Evolutionary conservation across 2,329 filamentous ascomycete species (phyloP), one percentile per base, ranked within the genome.

Genomic region (Zalaria obscura): DNA sequence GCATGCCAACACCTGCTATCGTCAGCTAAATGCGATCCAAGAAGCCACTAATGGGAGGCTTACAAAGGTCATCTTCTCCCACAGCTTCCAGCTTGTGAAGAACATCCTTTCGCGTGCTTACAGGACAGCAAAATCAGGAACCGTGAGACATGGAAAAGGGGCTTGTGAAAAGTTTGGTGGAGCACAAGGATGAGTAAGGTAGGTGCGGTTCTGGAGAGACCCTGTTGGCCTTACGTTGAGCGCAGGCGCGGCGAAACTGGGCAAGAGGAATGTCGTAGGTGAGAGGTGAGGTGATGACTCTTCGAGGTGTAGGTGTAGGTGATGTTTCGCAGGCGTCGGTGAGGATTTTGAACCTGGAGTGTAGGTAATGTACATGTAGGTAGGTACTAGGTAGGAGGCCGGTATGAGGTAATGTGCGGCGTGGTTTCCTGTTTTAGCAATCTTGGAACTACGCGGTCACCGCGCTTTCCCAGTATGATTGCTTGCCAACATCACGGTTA

Each of bases 11-110:
- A 47, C 33, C 38, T 27, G 27, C 11, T 7, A 25, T 42, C 5
- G 25, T 18, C 10, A 50, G 27, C 7, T 40, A 32, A 38, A 25
- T 29, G 9, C 8, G 26, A 36, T 25, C 11, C 34, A 25, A 39
- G 26, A 39, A 9, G 25, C 27, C 18, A n/a, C n/a, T 27, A 10
- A 18, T 4, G 39, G 27, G 25, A 2, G 18, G 70, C 83, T 69
- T 67, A 93, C 87, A 66, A 93, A 85, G 40, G 79, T 83, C 78
- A 94, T 79, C 66, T 93, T 78, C 69, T 91, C 76, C 87, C 87
- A 94, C 53, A 91, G 65, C 51, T 73, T 67, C 87, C 86, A 93
- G 39, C 48, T 58, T 18, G 45, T 54, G 50, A 69, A 70, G 56
- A 70, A 69, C 10, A 18, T 40, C 39, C 45, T 44, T 3, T 36